These are phyloP conservation scores for Carex kokanica DNA, from an alignment of 176 grass and related monocot genomes.

Conservation along the genomic window DNA sequence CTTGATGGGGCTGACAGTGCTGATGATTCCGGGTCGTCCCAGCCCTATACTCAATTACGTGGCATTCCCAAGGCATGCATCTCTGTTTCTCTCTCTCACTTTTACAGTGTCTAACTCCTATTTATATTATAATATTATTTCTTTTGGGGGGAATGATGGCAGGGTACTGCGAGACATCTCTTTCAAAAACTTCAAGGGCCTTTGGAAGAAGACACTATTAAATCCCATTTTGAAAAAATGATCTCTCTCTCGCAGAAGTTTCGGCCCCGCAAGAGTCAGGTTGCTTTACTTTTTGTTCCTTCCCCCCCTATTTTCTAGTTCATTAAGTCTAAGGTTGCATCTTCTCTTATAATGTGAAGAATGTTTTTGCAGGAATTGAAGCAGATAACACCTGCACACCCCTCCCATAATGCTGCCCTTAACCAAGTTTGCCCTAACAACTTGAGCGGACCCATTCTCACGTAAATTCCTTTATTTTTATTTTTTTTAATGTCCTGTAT, in stretches of 20 bases:
- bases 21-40: conserved; percentile 96
- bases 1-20: conserved; percentile 86
- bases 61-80: conserved; percentile 58
- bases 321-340: background rate
- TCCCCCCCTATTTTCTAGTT: conserved; percentile 23
- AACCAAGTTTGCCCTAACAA: conserved; percentile 70
- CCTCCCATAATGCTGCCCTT: conserved; percentile 72
- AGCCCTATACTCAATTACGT: conserved; percentile 59
- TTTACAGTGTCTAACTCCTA: background rate
- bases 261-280: conserved; percentile 52
- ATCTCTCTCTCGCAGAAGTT: conserved; percentile 70
- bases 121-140: background rate
- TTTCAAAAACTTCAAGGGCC: conserved; percentile 96
- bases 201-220: conserved; percentile 79
- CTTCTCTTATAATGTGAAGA: conserved; percentile 36
- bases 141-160: conserved; percentile 24
- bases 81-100: background rate
- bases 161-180: conserved; percentile 96
- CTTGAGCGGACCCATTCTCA: conserved; percentile 57
- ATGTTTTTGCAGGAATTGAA: conserved; percentile 49
- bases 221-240: conserved; percentile 85
- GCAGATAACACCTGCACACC: conserved; percentile 55
- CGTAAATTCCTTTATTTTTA: conserved; percentile 57
- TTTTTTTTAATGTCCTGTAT: conserved; percentile 9
- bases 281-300: conserved; percentile 44